Evolutionary conservation across 805 yeast species (phyloP), one percentile per base, ranked within the genome.

Genomic region (Hemisphaericaspora nanyangensis): DNA sequence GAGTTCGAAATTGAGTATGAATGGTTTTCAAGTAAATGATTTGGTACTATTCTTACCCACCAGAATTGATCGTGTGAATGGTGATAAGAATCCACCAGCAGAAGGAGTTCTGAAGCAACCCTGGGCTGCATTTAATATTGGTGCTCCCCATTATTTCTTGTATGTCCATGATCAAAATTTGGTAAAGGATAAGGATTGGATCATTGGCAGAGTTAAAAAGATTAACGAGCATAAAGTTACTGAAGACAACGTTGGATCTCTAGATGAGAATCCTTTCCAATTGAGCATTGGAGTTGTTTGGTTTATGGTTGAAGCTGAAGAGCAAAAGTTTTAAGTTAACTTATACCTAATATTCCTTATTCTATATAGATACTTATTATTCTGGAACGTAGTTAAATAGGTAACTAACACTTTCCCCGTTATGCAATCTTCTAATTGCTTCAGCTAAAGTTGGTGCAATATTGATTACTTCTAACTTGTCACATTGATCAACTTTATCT

Each of bases 71-170:
- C 38, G 56, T 19, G 39, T 40, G 6, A 16, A 12, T 32, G 31
- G 11, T 15, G 20, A 17, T 19, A 22, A 24, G 12, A 8, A 17
- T 8, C 7, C 13, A 7, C 20, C 13, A 33, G 33, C 19, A 12
- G 18, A 16, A 13, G 31, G 31, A 32, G 31, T 37, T 12, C 37
- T 38, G 7, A 16, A 48, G 8, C 77, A 69, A 39, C 88, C 91
- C 0, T 91, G 98, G 98, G 96, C 96, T 0, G 95, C 95, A 1
- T 91, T 91, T 65, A 90, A 93, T 48, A 73, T 85, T 40, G 95
- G 91, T 1, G 82, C 87, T 1, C 93, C 95, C 0, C 89, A 90
- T 56, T 89, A 79, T 56, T 82, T 89, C 52, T 63, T 91, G 46
- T 15, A 29, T 29, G 66, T 69, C 34, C 62, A 62, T 11, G 55